These are phyloP conservation scores for Globisporangium perplexum DNA, from an alignment of 352 stramenopile genomes.

Conservation along the genomic window DNA sequence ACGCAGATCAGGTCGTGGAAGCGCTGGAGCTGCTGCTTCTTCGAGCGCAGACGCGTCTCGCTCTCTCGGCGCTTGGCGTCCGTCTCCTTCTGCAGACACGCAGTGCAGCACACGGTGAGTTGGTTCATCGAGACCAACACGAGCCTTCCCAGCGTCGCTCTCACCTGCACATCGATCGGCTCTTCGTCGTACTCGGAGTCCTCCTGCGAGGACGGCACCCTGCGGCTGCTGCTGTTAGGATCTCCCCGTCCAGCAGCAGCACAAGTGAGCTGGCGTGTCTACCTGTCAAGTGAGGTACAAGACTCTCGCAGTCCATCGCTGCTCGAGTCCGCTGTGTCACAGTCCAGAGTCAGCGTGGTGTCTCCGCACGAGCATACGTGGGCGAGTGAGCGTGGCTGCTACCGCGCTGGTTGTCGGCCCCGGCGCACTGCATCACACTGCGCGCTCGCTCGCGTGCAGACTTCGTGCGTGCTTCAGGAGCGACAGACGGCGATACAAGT, in stretches of 20 bases:
- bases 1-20: slow-evolving; percentile 62
- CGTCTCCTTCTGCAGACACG: slow-evolving; percentile 19
- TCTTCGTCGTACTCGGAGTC: not conserved
- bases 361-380: not conserved
- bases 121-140: not conserved
- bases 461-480: too few relatives aligned
- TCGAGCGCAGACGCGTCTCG: slow-evolving; percentile 21
- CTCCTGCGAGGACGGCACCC: not conserved
- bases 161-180: not conserved
- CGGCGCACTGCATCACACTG: not conserved
- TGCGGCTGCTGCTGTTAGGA: not conserved
- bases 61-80: slow-evolving; percentile 28
- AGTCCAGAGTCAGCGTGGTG: not conserved
- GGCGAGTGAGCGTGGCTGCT: not conserved
- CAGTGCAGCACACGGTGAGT: not conserved
- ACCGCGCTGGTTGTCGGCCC: not conserved
- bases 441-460: not conserved
- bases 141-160: not conserved
- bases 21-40: slow-evolving; percentile 37
- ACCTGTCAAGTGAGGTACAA: not conserved
- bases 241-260: not conserved
- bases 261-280: not conserved
- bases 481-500: not conserved
- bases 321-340: not conserved
- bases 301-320: not conserved